Percentiles rank a stretch among this genome's conserved stretches.
Conservation (phyloP, 805 yeast species). For the Naumovozyma baii region DNA sequence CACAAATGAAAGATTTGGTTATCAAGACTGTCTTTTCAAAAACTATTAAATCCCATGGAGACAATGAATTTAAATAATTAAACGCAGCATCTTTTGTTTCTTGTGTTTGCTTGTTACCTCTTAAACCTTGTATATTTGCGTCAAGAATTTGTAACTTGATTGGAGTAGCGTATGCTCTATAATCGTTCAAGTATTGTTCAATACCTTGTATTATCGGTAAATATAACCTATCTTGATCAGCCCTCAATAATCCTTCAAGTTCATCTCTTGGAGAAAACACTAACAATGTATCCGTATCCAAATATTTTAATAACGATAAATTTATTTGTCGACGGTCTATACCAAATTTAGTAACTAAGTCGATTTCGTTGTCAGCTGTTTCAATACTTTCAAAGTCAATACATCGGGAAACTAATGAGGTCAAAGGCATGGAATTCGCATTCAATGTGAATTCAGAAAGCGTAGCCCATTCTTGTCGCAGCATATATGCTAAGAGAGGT, state of each 20-base stretch:
- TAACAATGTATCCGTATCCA: slow-evolving; percentile 89
- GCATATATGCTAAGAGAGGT: slow-evolving; percentile 56
- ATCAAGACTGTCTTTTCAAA: slow-evolving; percentile 82
- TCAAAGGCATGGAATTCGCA: slow-evolving; percentile 56
- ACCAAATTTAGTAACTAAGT: slow-evolving; percentile 52
- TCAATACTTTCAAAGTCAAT: slow-evolving; percentile 53
- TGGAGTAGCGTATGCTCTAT: slow-evolving; percentile 19
- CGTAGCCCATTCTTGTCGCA: slow-evolving; percentile 82
- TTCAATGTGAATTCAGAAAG: slow-evolving; percentile 59
- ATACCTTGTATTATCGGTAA: slow-evolving; percentile 62
- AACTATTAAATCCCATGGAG: slow-evolving; percentile 73
- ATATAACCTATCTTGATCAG: slow-evolving; percentile 70
- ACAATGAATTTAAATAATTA: slow-evolving; percentile 53
- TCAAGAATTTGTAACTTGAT: slow-evolving; percentile 54
- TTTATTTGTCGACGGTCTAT: slow-evolving; percentile 45
- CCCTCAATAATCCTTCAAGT: slow-evolving; percentile 72
- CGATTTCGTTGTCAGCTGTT: slow-evolving; percentile 33
- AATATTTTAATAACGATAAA: slow-evolving; percentile 58
- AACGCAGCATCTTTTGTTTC: slow-evolving; percentile 52
- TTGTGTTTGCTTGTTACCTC: slow-evolving; percentile 66
- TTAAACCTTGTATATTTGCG: slow-evolving; percentile 69
- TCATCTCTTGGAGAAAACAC: slow-evolving; percentile 75
- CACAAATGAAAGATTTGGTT: slow-evolving; percentile 80
- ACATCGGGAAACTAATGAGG: slow-evolving; percentile 79
- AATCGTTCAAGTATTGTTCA: slow-evolving; percentile 44